These are phyloP conservation scores for Pseudonitzschia pungens DNA, from an alignment of 108 stramenopile genomes.

Conservation along the genomic window DNA sequence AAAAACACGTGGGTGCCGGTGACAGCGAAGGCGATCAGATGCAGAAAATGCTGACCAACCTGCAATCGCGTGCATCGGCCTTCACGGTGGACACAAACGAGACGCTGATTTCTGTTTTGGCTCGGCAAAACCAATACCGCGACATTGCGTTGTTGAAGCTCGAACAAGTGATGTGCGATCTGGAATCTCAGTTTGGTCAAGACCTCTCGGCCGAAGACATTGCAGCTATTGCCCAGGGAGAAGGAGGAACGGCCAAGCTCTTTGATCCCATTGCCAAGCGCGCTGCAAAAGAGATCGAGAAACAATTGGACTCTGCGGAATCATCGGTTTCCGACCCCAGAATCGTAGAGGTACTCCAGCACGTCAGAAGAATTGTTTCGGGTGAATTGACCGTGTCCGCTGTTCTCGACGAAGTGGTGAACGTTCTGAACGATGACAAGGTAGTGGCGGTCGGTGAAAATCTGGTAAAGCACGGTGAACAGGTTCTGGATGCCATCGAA, in stretches of 20 bases:
- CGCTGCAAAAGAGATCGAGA: constrained; percentile 82
- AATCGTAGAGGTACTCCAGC: constrained; percentile 52
- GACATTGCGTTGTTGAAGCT: constrained; percentile 74
- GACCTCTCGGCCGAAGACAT: constrained; percentile 74
- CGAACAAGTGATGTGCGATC: constrained; percentile 70
- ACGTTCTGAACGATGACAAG: constrained; percentile 76
- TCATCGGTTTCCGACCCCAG: constrained; percentile 53
- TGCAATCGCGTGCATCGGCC: constrained; percentile 59
- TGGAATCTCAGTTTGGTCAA: constrained; percentile 71
- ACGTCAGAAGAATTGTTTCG: constrained; percentile 76
- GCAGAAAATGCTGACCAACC: constrained; percentile 48
- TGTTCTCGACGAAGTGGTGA: constrained; percentile 75
- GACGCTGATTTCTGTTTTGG: constrained; percentile 79
- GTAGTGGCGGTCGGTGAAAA: constrained; percentile 77
- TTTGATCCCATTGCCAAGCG: constrained; percentile 84
- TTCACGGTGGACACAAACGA: constrained; percentile 72
- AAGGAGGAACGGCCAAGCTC: constrained; percentile 76
- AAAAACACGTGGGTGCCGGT: neutral
- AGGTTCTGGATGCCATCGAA: constrained; percentile 83
- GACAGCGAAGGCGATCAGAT: constrained; percentile 45
- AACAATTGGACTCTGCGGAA: constrained; percentile 79
- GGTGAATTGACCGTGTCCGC: constrained; percentile 67
- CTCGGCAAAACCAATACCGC: constrained; percentile 60
- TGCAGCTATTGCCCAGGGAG: constrained; percentile 71
- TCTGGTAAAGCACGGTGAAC: constrained; percentile 68